Evolutionary conservation across 1,284 basidiomycete species (phyloP), one percentile per base, ranked within the genome.

Genomic region (Rhodotorula sp.): DNA sequence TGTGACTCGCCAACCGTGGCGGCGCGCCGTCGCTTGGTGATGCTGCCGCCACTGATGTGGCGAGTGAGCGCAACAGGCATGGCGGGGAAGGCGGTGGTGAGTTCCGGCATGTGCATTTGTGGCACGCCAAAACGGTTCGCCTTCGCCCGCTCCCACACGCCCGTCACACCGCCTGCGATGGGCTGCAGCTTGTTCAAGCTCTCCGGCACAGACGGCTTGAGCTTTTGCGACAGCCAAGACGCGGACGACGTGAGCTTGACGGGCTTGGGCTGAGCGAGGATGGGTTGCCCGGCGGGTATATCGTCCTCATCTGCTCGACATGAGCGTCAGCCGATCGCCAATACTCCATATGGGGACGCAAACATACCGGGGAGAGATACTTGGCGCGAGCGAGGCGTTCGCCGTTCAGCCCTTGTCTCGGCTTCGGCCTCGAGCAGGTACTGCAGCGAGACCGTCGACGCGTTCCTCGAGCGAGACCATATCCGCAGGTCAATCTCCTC

Each of bases 391-490:
- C 27, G 24, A 0, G 66, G 70, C 27, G 60, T 59, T 30, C 5
- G 2, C n/a, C 49, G 32, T n/a, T 47, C 39, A 36, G 57, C 47
- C 39, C n/a, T 29, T 29, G 48, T 65, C 30, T 68, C 61, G 8
- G 27, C 56, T 48, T 73, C 73, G 19, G 71, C 67, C 44, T 67
- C 63, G 36, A 74, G 58, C 13, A 74, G 58, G 57, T 73, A 60
- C 34, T 73, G 68, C 32, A 74, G 64, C 47, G 71, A 73, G 32
- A 71, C 62, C 19, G 67, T 62, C 39, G 73, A 74, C 6, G 71
- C 56, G 44, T 67, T 71, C 24, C 49, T 46, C 55, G 64, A 66
- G 19, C 59, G 52, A 39, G 52, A 29, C 27, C 19, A 7, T 8
- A 22, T 47, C 22, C 32, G 56, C 8, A 15, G 47, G 29, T 47